Evolutionary conservation across 2,329 filamentous ascomycete species (phyloP), one percentile per base, ranked within the genome.

Genomic region (Aureobasidium lini): DNA sequence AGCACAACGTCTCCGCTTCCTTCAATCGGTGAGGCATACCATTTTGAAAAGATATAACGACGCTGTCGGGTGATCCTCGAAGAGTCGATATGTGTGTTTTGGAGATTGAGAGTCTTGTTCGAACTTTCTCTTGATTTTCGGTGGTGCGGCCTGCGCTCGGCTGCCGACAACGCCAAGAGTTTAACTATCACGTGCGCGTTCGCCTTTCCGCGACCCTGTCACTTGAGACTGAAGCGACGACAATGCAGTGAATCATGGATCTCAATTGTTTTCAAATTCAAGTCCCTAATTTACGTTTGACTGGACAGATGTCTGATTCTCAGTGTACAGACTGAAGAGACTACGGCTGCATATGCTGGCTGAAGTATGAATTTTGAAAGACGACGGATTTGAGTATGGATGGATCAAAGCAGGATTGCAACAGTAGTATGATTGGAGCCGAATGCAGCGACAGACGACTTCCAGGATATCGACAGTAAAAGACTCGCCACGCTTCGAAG

Each of bases 31-130:
- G 29, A 6, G 15, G 43, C 67, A 53, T 73, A 76, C 73, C 73
- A 76, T 76, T 68, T 69, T 76, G 70, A 67, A 34, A 67, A 62
- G 52, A 52, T 47, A 64, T 68, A 69, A 64, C 34, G 47, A 61
- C 56, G 61, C 67, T 72, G 73, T 73, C 73, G 72, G 71, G 65
- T 72, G 61, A 73, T 75, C 73, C 73, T 76, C 71, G 73, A 76
- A 76, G 73, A 75, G 70, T 60, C 28, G 50, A 49, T 60, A 54
- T 50, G 39, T 62, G 50, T 61, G 47, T 37, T 43, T 44, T 36
- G 31, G 28, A 40, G 28, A 52, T 29, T 31, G 43, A 6, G 40
- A 18, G 15, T 50, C 36, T 59, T 39, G 31, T 13, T 46, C 36
- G 15, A 32, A 36, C 44, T 57, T 47, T 57, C 32, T 44, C 11